Percentiles rank a stretch among this genome's conserved stretches.
Conservation (phyloP, 2,329 filamentous ascomycete species). For the Microascus cirrosus region DNA sequence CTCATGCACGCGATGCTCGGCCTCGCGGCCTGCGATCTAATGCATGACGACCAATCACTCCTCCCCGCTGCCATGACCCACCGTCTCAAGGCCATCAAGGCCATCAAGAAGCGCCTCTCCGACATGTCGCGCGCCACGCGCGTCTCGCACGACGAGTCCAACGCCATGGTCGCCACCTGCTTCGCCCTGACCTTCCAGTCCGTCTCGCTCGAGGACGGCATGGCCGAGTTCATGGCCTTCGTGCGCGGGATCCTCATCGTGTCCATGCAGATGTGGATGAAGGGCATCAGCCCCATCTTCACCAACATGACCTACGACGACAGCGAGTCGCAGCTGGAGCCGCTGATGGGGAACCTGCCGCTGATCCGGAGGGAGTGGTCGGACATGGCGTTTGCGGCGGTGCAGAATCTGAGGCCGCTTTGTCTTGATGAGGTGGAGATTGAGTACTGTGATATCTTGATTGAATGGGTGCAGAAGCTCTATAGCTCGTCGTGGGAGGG, state of each 20-base stretch:
- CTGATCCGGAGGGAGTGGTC: slow-evolving; percentile 31
- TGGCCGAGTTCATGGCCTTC: slow-evolving; percentile 51
- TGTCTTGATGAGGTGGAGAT: slow-evolving; percentile 29
- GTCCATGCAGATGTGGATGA: slow-evolving; percentile 39
- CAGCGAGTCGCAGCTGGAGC: slow-evolving; percentile 27
- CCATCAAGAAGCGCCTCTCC: slow-evolving; percentile 44
- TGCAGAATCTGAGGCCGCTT: slow-evolving; percentile 30
- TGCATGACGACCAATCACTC: slow-evolving; percentile 37
- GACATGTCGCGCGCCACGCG: slow-evolving; percentile 24
- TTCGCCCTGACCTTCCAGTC: slow-evolving; percentile 50
- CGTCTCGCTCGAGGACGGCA: slow-evolving; percentile 43
- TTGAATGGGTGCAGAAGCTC: slow-evolving; percentile 37
- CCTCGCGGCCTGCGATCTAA: slow-evolving; percentile 55
- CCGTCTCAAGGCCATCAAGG: slow-evolving; percentile 52
- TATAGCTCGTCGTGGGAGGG: slow-evolving; percentile 41
- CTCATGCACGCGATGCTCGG: slow-evolving; percentile 62
- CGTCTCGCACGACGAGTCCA: slow-evolving; percentile 39
- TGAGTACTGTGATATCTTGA: slow-evolving; percentile 32
- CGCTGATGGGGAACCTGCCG: slow-evolving; percentile 32
- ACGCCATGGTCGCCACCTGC: slow-evolving; percentile 48
- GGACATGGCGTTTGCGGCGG: slow-evolving; percentile 31
- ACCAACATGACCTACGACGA: slow-evolving; percentile 30
- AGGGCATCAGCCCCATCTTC: slow-evolving; percentile 38
- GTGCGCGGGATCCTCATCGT: slow-evolving; percentile 46
- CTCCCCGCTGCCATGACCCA: slow-evolving; percentile 49